A percentile compares a stretch with the other conserved stretches of the same genome.
phyloP scores from a whole-genome alignment of 305 asterid species.

The Euphrasia arctica region DNA sequence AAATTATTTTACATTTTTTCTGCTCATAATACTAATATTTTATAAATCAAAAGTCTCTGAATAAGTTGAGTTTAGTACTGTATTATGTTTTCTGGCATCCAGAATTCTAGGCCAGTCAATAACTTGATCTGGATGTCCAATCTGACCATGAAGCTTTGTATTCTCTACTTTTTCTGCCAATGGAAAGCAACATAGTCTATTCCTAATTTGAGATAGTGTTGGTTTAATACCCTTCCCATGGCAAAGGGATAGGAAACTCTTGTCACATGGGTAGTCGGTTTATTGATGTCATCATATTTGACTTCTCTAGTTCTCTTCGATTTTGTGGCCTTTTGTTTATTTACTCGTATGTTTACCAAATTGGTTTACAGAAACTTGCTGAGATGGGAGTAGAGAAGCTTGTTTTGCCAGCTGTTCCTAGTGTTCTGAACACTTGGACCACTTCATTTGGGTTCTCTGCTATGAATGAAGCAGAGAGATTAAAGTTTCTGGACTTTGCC shows the following conservation, averaged over 20 bases:
- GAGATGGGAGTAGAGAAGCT: constrained; percentile 87
- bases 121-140: background rate
- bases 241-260: background rate
- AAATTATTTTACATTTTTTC: background rate
- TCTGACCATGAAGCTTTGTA: too few relatives aligned
- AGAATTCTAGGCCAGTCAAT: background rate
- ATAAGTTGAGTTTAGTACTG: too few relatives aligned
- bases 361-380: constrained; percentile 52
- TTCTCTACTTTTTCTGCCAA: background rate
- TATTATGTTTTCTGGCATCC: background rate
- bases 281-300: background rate
- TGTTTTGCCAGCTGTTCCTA: constrained; percentile 76
- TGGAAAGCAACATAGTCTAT: background rate
- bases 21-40: background rate
- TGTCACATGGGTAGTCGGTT: background rate
- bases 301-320: background rate
- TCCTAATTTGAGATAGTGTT: background rate
- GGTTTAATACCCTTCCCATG: background rate
- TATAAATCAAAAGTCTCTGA: background rate
- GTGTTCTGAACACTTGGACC: constrained; percentile 71
- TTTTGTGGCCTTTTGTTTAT: constrained; percentile 2
- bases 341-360: constrained; percentile 19
- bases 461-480: constrained; percentile 58
- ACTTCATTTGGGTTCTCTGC: constrained; percentile 70
- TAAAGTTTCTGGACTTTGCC: constrained; percentile 48